These are phyloP conservation scores for Rhizophagus prolifer DNA, from an alignment of 192 early-diverging fungal species.

Conservation along the genomic window DNA sequence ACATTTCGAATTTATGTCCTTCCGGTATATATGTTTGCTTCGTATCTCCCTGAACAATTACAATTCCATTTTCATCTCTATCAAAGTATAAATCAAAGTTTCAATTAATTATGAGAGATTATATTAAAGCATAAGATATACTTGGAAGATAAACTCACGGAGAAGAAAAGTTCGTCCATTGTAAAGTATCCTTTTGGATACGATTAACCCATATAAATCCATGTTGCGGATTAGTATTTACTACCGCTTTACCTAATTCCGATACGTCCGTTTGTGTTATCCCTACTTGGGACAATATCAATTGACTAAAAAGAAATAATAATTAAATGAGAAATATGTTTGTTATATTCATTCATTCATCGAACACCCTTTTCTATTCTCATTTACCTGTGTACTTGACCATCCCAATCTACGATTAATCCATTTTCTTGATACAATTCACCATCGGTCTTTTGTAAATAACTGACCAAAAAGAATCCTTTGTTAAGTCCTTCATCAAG, in stretches of 20 bases:
- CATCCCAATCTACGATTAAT: background rate
- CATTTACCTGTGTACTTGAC: background rate
- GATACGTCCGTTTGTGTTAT: background rate
- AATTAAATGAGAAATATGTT: background rate
- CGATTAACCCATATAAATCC: slow-evolving; percentile 12
- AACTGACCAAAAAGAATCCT: background rate
- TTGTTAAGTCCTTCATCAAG: too few species aligned
- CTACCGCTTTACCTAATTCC: background rate
- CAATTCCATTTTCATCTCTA: background rate
- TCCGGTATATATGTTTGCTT: background rate
- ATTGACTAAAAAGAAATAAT: background rate
- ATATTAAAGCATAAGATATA: background rate
- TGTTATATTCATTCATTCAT: background rate
- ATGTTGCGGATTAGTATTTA: background rate
- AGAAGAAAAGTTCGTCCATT: background rate
- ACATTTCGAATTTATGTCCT: background rate
- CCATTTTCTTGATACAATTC: background rate
- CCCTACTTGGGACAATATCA: background rate
- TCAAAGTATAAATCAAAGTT: background rate
- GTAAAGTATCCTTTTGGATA: background rate
- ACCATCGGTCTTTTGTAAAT: background rate
- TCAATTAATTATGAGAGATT: background rate
- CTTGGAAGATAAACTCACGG: background rate
- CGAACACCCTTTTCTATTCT: too few species aligned
- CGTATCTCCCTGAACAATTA: background rate